Conservation (phyloP, 257 asterid genomes). For the Przewalskia tangutica region DNA sequence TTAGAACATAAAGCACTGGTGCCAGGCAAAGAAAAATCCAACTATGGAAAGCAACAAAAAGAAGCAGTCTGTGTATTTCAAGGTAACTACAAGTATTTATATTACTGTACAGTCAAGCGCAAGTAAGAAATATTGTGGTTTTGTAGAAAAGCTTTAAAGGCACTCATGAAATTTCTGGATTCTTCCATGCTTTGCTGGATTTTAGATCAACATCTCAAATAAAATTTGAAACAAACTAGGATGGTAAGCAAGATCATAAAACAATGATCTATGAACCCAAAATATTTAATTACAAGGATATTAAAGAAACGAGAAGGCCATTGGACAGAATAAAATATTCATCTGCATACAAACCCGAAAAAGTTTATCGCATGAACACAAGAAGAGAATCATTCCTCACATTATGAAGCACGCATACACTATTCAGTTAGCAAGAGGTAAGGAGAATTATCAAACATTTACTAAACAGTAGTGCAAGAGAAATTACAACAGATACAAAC, state of each 20-base stretch:
- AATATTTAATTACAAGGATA: not conserved
- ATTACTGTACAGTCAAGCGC: not conserved
- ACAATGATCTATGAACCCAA: not conserved
- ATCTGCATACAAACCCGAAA: not conserved
- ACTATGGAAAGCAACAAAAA: not conserved
- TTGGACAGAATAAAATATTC: not conserved
- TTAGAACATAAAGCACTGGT: not conserved
- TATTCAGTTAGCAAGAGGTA: not conserved
- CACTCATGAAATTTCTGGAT: not conserved
- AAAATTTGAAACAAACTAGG: not conserved
- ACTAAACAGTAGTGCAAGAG: not conserved
- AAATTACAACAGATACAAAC: slow-evolving; percentile 18
- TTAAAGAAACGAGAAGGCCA: not conserved
- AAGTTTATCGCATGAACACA: not conserved
- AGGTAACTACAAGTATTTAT: not conserved
- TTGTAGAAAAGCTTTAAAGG: not conserved
- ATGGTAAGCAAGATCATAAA: not conserved
- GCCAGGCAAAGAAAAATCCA: not conserved
- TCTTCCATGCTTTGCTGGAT: not conserved
- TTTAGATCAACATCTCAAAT: not conserved
- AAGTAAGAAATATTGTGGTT: not conserved
- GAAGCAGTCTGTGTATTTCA: not conserved
- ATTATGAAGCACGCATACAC: not conserved
- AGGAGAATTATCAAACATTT: not conserved
- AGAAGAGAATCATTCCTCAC: not conserved